Evolutionary conservation across 345 rosid genomes (phyloP).

Genomic region (Physaria fendleri): DNA sequence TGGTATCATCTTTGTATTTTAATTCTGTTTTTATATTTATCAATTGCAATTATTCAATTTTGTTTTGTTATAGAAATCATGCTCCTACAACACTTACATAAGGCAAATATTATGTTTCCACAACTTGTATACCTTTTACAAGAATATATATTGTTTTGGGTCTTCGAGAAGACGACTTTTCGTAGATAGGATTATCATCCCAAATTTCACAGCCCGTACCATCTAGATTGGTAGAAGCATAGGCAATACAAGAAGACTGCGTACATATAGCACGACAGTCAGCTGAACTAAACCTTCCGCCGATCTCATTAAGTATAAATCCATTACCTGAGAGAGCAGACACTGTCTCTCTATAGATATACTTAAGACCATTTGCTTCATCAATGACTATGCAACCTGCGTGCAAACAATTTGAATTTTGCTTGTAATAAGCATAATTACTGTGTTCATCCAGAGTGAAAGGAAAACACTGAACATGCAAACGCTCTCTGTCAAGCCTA

Average conservation of each 20-base stretch:
- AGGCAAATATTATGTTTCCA: neutral
- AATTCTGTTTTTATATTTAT: neutral
- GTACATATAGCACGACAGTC: conserved; percentile 30
- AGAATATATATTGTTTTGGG: conserved; percentile 9
- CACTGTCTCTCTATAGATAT: neutral
- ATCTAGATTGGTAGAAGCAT: conserved; percentile 30
- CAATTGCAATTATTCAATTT: neutral
- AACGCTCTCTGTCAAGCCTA: neutral
- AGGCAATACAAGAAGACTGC: conserved; percentile 37
- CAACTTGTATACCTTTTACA: neutral
- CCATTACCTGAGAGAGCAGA: neutral
- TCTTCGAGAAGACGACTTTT: neutral
- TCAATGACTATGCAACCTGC: neutral
- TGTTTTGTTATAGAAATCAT: no score
- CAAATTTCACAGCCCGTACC: conserved; percentile 39
- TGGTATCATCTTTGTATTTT: no score
- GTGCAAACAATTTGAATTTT: neutral
- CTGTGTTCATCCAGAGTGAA: neutral
- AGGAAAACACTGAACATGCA: neutral
- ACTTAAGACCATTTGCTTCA: neutral
- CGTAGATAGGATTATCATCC: conserved; percentile 10
- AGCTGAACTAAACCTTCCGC: conserved; percentile 11
- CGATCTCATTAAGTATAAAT: conserved; percentile 9
- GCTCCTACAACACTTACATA: neutral
- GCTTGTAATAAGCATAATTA: neutral